Evolutionary conservation across 2,329 filamentous ascomycete genomes (phyloP).

Genomic region (Piedraia hortae): DNA sequence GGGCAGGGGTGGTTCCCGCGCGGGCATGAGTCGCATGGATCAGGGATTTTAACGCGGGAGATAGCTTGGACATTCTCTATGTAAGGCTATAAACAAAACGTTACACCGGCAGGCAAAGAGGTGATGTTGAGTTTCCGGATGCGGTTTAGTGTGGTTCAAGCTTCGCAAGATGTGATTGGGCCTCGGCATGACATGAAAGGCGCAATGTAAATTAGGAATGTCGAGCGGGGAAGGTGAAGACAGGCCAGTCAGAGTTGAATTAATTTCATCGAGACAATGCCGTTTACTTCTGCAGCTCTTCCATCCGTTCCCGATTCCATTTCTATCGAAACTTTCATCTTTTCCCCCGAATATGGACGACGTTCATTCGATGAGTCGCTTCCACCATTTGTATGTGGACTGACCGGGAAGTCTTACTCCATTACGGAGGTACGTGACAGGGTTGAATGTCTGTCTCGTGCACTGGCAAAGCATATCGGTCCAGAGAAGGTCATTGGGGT

Average conservation of each 20-base stretch:
- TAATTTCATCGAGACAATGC: constrained; percentile 12
- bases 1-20: constrained; percentile 36
- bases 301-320: constrained; percentile 47
- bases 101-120: too few relatives aligned
- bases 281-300: constrained; percentile 32
- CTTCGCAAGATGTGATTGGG: too few relatives aligned
- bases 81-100: too few relatives aligned
- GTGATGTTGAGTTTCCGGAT: too few relatives aligned
- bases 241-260: too few relatives aligned
- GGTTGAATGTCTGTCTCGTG: constrained; percentile 38
- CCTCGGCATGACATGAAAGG: too few relatives aligned
- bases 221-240: too few relatives aligned
- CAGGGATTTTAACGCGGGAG: constrained; percentile 40
- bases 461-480: constrained; percentile 40
- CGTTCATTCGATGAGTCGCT: constrained; percentile 32
- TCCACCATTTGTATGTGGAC: constrained; percentile 49
- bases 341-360: constrained; percentile 42
- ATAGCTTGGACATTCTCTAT: constrained; percentile 63
- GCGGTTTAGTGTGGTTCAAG: too few relatives aligned
- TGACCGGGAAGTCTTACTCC: constrained; percentile 35
- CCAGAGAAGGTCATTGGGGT: constrained; percentile 57
- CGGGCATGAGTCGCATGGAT: constrained; percentile 42
- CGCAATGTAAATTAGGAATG: too few relatives aligned
- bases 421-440: constrained; percentile 34
- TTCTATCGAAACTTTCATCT: constrained; percentile 50